These are phyloP conservation scores for Spergularia bocconei DNA, from an alignment of 148 eudicot genomes.

Conservation along the genomic window DNA sequence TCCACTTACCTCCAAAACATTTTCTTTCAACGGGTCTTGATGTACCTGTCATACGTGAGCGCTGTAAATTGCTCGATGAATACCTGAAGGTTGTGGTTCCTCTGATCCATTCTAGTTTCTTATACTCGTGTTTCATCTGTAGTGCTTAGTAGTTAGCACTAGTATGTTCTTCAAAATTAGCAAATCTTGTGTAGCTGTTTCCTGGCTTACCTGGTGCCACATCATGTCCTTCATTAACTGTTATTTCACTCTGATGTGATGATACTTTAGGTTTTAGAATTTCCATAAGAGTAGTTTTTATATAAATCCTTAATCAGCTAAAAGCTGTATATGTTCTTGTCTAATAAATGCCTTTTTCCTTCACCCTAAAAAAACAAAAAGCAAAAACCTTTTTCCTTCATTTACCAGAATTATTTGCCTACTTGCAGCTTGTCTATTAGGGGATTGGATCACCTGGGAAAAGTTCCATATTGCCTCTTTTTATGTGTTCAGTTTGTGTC, in stretches of 20 bases:
- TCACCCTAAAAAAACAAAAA: neutral
- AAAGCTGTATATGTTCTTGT: neutral
- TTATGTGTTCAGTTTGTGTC: neutral
- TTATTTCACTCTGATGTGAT: constrained; percentile 1
- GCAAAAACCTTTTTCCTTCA: neutral
- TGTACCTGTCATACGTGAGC: constrained; percentile 80
- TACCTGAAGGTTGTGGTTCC: constrained; percentile 70
- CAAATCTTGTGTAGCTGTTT: neutral
- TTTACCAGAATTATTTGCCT: neutral
- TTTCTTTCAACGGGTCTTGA: constrained; percentile 91
- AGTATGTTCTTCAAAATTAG: neutral
- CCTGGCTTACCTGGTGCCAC: neutral
- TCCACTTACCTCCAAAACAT: constrained; percentile 96
- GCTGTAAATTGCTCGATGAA: constrained; percentile 82
- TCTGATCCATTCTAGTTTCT: constrained; percentile 4
- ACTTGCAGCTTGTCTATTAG: neutral
- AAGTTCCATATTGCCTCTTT: neutral
- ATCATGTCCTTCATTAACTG: neutral
- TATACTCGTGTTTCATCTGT: neutral
- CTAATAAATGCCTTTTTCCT: neutral
- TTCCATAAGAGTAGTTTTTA: neutral
- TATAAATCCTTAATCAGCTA: neutral
- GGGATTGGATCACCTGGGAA: neutral
- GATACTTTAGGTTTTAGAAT: neutral
- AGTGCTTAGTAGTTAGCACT: neutral